A percentile compares a stretch with the other conserved stretches of the same genome.
phyloP scores from a whole-genome alignment of 306 rosid species.

The Astragalus membranaceus region DNA sequence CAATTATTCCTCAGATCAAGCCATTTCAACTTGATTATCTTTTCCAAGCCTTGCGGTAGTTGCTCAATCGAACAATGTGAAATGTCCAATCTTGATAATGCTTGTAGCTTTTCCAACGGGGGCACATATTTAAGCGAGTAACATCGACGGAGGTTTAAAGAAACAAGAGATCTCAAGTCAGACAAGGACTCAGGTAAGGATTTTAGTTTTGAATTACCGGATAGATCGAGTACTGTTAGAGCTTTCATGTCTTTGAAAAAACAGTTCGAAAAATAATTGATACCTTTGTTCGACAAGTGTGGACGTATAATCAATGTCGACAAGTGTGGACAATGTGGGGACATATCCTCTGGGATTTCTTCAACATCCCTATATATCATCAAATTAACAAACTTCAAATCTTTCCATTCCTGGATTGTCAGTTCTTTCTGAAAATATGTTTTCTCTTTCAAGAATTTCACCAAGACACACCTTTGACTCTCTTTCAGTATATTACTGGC shows the following conservation, averaged over 20 bases:
- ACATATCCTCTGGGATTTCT: not conserved
- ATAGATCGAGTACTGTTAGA: not conserved
- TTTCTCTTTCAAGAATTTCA: not conserved
- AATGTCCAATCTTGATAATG: not conserved
- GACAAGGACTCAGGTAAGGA: not conserved
- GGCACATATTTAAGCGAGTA: not conserved
- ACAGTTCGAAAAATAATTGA: not conserved
- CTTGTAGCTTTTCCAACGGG: not conserved
- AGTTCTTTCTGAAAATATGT: not conserved
- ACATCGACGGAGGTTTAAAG: not conserved
- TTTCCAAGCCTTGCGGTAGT: not conserved
- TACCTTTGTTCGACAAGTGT: accelerated
- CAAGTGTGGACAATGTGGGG: not conserved
- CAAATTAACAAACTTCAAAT: not conserved
- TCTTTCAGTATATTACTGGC: not conserved
- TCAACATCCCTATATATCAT: accelerated
- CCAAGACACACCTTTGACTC: not conserved
- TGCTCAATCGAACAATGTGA: not conserved
- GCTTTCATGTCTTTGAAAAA: not conserved
- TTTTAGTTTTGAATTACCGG: accelerated
- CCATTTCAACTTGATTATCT: not conserved
- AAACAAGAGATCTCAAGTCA: not conserved
- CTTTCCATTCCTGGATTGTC: not conserved
- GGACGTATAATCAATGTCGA: not conserved
- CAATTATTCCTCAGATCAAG: too few relatives aligned